Evolutionary conservation across 441 rosid species (phyloP).

Genomic region (Flueggea neowawraea): DNA sequence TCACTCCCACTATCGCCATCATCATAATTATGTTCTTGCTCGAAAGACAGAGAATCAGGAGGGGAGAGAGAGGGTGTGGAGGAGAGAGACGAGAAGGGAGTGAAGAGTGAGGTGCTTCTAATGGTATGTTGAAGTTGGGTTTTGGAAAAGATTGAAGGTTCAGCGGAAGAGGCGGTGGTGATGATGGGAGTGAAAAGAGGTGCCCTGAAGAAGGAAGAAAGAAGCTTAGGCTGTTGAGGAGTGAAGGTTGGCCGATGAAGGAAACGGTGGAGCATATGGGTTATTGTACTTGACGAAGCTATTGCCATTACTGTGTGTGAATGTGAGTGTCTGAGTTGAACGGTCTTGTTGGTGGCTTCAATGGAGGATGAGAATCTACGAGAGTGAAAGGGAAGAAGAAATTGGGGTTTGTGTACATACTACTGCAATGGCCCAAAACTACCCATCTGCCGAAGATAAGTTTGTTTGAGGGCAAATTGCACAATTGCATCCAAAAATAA

Average conservation of each 20-base stretch:
- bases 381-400: too few species aligned
- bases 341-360: too few species aligned
- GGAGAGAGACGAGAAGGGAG: conserved; percentile 25
- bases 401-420: too few species aligned
- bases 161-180: conserved; percentile 8
- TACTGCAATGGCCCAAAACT: too few species aligned
- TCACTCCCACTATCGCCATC: too few species aligned
- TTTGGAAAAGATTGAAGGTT: conserved; percentile 12
- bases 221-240: conserved; percentile 17
- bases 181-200: conserved; percentile 29
- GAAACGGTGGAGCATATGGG: conserved; percentile 28
- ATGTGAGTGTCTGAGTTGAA: neutral
- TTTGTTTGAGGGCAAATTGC: too few species aligned
- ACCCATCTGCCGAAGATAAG: too few species aligned
- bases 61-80: conserved; percentile 1
- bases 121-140: neutral
- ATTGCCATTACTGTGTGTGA: conserved; percentile 27
- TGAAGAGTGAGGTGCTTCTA: conserved; percentile 8
- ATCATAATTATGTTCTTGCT: conserved; percentile 14
- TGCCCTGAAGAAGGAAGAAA: conserved; percentile 16
- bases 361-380: too few species aligned
- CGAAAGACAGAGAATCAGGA: too few species aligned
- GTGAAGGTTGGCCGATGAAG: conserved; percentile 2
- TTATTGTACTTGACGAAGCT: conserved; percentile 9
- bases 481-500: too few species aligned